Conservation (phyloP, 2,329 filamentous ascomycete species). For the Alternaria panax region DNA sequence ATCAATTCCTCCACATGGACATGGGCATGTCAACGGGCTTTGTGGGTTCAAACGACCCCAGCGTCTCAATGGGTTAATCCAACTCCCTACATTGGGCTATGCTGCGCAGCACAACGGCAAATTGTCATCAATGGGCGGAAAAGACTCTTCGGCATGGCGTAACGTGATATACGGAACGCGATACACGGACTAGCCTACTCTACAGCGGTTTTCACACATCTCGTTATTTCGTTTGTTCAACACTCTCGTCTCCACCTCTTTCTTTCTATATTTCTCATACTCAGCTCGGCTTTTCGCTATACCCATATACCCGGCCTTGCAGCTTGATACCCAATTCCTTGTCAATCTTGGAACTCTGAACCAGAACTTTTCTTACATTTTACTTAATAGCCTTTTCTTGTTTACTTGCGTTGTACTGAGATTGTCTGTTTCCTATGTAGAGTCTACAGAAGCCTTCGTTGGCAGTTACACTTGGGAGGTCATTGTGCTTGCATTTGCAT, state of each 20-base stretch:
- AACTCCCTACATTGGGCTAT: background rate
- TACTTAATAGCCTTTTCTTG: background rate
- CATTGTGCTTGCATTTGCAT: conserved; percentile 1
- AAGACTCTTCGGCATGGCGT: conserved; percentile 14
- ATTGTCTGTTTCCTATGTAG: conserved; percentile 7
- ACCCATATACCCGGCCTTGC: conserved; percentile 3
- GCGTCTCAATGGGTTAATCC: conserved; percentile 27
- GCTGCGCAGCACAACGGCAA: conserved; percentile 2
- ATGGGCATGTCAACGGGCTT: conserved; percentile 41
- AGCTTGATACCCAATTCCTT: conserved; percentile 3
- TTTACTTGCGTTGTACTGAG: background rate
- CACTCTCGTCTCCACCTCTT: conserved; percentile 1
- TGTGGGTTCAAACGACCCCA: conserved; percentile 36
- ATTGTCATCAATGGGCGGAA: conserved; percentile 6
- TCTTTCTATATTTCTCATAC: background rate
- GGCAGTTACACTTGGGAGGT: background rate
- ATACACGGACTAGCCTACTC: conserved; percentile 6
- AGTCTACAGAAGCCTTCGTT: conserved; percentile 3
- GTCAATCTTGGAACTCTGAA: background rate
- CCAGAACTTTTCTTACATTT: background rate
- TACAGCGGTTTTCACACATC: conserved; percentile 3
- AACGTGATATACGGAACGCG: conserved; percentile 7
- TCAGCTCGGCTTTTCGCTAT: conserved; percentile 6
- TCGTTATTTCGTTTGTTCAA: conserved; percentile 8
- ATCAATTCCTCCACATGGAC: conserved; percentile 44